These are phyloP conservation scores for Nymphaea thermarum DNA, from an alignment of 164 flowering plant genomes.

Conservation along the genomic window DNA sequence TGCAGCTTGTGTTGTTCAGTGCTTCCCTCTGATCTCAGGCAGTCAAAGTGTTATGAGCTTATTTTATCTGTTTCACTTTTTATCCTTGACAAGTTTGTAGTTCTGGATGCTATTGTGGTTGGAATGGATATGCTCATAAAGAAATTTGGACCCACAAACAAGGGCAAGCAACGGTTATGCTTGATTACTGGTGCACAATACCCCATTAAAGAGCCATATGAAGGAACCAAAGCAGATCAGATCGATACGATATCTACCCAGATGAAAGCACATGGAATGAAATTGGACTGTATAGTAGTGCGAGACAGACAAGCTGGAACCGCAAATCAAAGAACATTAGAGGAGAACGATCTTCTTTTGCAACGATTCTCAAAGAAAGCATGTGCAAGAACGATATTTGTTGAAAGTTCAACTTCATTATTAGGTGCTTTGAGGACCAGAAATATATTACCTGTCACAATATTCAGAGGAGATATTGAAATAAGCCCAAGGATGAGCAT, in stretches of 20 bases:
- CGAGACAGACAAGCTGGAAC: constrained; percentile 31
- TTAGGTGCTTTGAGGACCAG: constrained; percentile 79
- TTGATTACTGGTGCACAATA: constrained; percentile 58
- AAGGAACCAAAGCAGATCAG: constrained; percentile 90
- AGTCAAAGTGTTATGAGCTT: background rate
- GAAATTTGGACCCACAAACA: constrained; percentile 66
- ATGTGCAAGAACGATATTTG: constrained; percentile 41
- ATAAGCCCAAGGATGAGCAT: constrained; percentile 61
- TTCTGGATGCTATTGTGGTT: constrained; percentile 89
- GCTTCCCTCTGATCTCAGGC: background rate
- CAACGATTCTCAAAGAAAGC: constrained; percentile 45
- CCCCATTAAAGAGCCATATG: constrained; percentile 69
- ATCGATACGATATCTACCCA: constrained; percentile 57
- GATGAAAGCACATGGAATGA: constrained; percentile 68
- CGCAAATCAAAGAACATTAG: constrained; percentile 29
- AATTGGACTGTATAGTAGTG: constrained; percentile 61
- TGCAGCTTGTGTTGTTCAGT: too few relatives aligned
- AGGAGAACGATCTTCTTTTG: constrained; percentile 65
- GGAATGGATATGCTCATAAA: constrained; percentile 95
- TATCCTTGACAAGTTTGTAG: constrained; percentile 56
- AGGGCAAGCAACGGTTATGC: constrained; percentile 91
- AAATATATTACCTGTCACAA: constrained; percentile 69
- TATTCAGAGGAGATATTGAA: constrained; percentile 85
- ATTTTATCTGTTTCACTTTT: background rate
- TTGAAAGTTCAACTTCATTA: constrained; percentile 59